Evolutionary conservation across 1,139 yeast genomes (phyloP), one percentile per base, ranked within the genome.

Genomic region (Keqinozyma sinolaborantium): DNA sequence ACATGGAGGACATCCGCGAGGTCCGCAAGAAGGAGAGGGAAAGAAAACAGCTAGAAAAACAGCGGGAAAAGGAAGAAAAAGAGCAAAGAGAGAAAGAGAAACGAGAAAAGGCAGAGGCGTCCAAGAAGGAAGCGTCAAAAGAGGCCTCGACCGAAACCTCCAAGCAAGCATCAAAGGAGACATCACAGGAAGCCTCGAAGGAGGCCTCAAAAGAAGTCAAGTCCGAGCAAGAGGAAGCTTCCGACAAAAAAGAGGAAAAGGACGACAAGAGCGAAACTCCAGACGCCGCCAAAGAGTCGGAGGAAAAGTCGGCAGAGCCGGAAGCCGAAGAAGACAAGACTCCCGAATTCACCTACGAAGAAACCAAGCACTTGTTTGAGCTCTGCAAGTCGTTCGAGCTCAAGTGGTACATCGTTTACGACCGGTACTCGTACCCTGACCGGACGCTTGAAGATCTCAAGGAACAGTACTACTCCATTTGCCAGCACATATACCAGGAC

Each of bases 341-440:
- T 15, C 10, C 21, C 13, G 20, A 25, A 16, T 90, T 97, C 97
- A 62, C 76, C 2, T 85, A 71, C 46, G 80, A 80, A 27, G 97
- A 92, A 53, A 86, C 97, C 0, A 64, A 64, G 30, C 77, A 83
- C 39, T 60, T 92, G 16, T 87, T 90, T 56, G 83, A 79, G 2
- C 60, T 86, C 23, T 85, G 95, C 41, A 58, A 66, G 24, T 73
- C 70, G 2, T 90, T 76, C 51, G 97, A 92, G 51, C 67, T 92
- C 48, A 76, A 94, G 42, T 92, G 98, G 97, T 76, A 83, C 8
- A 80, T 88, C 1, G 77, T 92, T 9, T 68, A 74, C 39, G 98
- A 92, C 50, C 64, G 97, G 40, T 90, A 79, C 53, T 73, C 55
- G 35, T 56, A 55, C 18, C 50, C 50, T 2, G 31, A 40, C 14